phyloP scores from a whole-genome alignment of 176 grass and related monocot genomes.

The Puccinellia tenuiflora region DNA sequence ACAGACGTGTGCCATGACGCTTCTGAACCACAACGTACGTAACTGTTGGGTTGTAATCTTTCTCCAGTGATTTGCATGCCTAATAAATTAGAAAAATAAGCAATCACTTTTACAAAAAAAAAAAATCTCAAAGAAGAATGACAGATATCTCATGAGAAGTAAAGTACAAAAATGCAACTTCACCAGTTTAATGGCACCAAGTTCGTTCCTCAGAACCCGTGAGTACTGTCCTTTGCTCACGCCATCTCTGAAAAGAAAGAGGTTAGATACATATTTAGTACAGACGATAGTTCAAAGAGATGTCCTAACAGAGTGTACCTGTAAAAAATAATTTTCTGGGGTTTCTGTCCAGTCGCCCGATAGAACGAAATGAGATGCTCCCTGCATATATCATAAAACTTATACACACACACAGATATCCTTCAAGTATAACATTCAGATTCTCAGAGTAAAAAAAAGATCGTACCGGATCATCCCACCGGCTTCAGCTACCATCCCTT shows the following conservation, averaged over 20 bases:
- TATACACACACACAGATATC: not conserved
- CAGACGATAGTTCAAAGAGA: not conserved
- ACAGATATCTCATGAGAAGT: not conserved
- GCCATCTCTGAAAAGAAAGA: slow-evolving; percentile 40
- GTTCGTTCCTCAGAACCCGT: slow-evolving; percentile 51
- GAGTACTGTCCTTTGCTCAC: slow-evolving; percentile 64
- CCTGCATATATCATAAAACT: slow-evolving; percentile 31
- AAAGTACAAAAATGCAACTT: not conserved
- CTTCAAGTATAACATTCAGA: not conserved
- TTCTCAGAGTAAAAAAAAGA: not conserved
- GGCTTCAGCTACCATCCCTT: not conserved
- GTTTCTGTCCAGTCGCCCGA: slow-evolving; percentile 48
- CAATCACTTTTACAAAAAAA: not conserved
- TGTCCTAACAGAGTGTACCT: slow-evolving; percentile 26
- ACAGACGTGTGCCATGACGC: slow-evolving; percentile 56
- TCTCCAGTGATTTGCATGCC: slow-evolving; percentile 59
- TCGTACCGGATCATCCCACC: slow-evolving; percentile 59
- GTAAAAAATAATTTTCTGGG: slow-evolving; percentile 61
- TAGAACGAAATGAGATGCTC: slow-evolving; percentile 59
- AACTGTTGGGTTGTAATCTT: slow-evolving; percentile 52
- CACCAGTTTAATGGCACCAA: slow-evolving; percentile 60
- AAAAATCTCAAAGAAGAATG: not conserved
- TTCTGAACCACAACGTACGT: slow-evolving; percentile 72
- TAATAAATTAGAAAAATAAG: not conserved
- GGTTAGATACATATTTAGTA: not conserved